phyloP scores from a whole-genome alignment of 805 yeast species.

The Barnettozyma pratensis region DNA sequence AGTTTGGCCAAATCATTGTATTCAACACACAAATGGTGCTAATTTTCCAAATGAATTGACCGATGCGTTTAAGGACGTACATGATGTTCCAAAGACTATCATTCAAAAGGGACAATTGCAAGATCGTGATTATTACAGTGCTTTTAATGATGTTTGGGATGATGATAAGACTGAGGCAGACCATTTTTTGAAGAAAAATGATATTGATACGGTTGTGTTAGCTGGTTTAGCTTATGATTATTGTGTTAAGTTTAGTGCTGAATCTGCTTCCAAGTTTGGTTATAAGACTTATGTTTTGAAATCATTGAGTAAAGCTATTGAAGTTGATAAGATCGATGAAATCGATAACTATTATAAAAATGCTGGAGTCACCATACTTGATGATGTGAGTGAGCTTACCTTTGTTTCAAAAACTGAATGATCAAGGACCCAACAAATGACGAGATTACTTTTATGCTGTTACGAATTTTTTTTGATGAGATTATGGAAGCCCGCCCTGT shows the following conservation, averaged over 20 bases:
- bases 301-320: slow-evolving; percentile 53
- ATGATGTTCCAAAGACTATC: slow-evolving; percentile 32
- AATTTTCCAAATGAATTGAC: slow-evolving; percentile 49
- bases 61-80: slow-evolving; percentile 27
- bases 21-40: slow-evolving; percentile 67
- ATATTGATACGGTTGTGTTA: slow-evolving; percentile 56
- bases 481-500: neutral
- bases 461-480: neutral
- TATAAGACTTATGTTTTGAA: slow-evolving; percentile 58
- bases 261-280: slow-evolving; percentile 60
- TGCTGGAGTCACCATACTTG: slow-evolving; percentile 30
- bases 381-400: slow-evolving; percentile 9
- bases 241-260: slow-evolving; percentile 77
- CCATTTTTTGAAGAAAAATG: slow-evolving; percentile 37
- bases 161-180: slow-evolving; percentile 63
- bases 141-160: slow-evolving; percentile 78
- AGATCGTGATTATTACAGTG: slow-evolving; percentile 84
- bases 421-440: neutral
- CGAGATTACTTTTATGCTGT: neutral
- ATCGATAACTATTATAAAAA: slow-evolving; percentile 31
- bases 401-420: slow-evolving; percentile 1
- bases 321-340: slow-evolving; percentile 33
- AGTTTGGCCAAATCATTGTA: slow-evolving; percentile 92
- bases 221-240: slow-evolving; percentile 86
- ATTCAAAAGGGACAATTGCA: slow-evolving; percentile 67